phyloP scores from a whole-genome alignment of 2,329 filamentous ascomycete genomes.

The Monilinia fructigena region DNA sequence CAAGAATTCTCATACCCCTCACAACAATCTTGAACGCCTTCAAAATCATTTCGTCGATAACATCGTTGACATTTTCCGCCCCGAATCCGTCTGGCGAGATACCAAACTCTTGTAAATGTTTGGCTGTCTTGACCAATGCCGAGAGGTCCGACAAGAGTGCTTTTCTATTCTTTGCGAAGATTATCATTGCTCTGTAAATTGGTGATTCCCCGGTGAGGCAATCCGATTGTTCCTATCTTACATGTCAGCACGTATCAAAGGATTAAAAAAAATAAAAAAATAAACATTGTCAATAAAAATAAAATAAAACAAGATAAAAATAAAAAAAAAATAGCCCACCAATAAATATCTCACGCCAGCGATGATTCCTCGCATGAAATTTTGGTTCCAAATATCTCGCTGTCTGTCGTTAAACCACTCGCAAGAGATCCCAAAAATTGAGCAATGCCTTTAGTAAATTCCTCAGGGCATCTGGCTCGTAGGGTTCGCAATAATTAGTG shows the following conservation, averaged over 20 bases:
- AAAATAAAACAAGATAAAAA: too few relatives aligned
- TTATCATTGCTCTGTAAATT: conserved; percentile 71
- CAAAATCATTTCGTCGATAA: conserved; percentile 88
- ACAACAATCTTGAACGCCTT: conserved; percentile 95
- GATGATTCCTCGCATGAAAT: conserved; percentile 92
- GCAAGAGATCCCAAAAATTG: conserved; percentile 88
- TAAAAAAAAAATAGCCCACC: conserved; percentile 53
- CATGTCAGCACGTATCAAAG: conserved; percentile 22
- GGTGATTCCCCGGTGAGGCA: conserved; percentile 81
- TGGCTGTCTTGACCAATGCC: conserved; percentile 82
- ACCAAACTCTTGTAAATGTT: conserved; percentile 74
- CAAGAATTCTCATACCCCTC: conserved; percentile 81
- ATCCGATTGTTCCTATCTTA: conserved; percentile 73
- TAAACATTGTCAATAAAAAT: too few relatives aligned
- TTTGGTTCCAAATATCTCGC: conserved; percentile 81
- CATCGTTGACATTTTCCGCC: conserved; percentile 63
- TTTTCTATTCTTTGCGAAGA: conserved; percentile 78
- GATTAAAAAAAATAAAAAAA: not conserved
- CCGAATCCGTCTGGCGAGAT: conserved; percentile 43
- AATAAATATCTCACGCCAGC: conserved; percentile 87
- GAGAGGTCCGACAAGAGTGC: conserved; percentile 86
- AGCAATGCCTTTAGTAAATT: conserved; percentile 82
- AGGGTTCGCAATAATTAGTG: conserved; percentile 96
- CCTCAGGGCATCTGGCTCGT: conserved; percentile 83
- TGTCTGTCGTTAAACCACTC: conserved; percentile 74